phyloP scores from a whole-genome alignment of 2,329 filamentous ascomycete species.

The Pseudogymnoascus sp. region DNA sequence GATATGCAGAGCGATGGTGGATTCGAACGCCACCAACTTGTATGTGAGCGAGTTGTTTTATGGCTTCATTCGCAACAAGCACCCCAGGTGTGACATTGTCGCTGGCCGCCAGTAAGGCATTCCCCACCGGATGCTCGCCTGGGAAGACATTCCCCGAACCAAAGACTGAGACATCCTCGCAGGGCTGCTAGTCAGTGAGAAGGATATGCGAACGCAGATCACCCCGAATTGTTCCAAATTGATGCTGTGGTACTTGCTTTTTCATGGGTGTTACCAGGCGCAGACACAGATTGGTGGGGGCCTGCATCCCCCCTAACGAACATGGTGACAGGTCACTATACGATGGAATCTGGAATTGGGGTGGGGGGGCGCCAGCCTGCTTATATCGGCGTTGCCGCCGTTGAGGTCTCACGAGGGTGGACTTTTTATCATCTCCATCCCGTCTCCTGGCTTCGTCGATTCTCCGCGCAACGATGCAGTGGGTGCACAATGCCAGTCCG shows the following conservation, averaged over 20 bases:
- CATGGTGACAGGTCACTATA: slow-evolving; percentile 5
- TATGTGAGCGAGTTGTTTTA: background rate
- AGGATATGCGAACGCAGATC: background rate
- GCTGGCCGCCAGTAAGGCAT: background rate
- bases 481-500: slow-evolving; percentile 42
- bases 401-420: background rate
- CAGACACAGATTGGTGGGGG: background rate
- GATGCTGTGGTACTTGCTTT: background rate
- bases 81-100: background rate
- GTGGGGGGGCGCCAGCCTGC: background rate
- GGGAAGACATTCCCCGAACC: background rate
- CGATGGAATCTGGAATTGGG: background rate
- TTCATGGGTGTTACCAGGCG: background rate
- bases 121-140: background rate
- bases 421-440: slow-evolving; percentile 1
- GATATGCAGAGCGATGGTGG: background rate
- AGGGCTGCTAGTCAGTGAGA: background rate
- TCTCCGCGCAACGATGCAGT: slow-evolving; percentile 34
- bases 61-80: slow-evolving; percentile 1
- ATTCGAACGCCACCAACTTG: background rate
- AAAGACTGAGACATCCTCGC: background rate
- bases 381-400: background rate
- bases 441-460: slow-evolving; percentile 11
- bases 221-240: background rate
- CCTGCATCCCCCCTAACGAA: background rate